Conservation (phyloP, 2,329 filamentous ascomycete genomes). For the Dactylellina haptotyla region DNA sequence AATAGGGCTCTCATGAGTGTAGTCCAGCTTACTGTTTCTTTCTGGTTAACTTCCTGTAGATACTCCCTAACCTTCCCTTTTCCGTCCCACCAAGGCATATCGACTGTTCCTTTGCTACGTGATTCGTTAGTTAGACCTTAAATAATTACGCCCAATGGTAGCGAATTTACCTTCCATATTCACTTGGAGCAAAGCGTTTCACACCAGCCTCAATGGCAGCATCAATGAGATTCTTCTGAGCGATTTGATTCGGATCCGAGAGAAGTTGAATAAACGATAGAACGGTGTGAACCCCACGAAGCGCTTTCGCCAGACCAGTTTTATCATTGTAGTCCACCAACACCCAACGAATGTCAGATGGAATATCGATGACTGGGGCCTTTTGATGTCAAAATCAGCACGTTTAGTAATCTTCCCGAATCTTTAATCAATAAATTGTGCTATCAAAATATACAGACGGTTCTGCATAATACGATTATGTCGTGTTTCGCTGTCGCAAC, state of each 20-base stretch:
- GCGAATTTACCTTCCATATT: constrained; percentile 61
- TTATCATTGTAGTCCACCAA: constrained; percentile 64
- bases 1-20: not conserved
- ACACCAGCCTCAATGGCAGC: constrained; percentile 61
- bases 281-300: constrained; percentile 67
- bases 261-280: constrained; percentile 66
- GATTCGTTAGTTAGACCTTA: constrained; percentile 56
- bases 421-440: not conserved
- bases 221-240: constrained; percentile 61
- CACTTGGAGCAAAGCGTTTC: constrained; percentile 63
- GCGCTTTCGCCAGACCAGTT: constrained; percentile 60
- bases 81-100: constrained; percentile 65
- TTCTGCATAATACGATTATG: constrained; percentile 66
- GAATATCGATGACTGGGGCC: not conserved
- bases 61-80: constrained; percentile 67
- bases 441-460: constrained; percentile 59
- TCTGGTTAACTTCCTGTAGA: constrained; percentile 66
- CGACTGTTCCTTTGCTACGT: not conserved
- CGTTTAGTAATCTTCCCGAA: not conserved
- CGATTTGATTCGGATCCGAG: constrained; percentile 56
- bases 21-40: constrained; percentile 60
- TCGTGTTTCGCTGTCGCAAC: constrained; percentile 66
- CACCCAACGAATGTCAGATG: constrained; percentile 61
- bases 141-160: not conserved
- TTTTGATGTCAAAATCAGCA: not conserved